These are phyloP conservation scores for Angophora floribunda DNA, from an alignment of 345 rosid genomes.

Conservation along the genomic window DNA sequence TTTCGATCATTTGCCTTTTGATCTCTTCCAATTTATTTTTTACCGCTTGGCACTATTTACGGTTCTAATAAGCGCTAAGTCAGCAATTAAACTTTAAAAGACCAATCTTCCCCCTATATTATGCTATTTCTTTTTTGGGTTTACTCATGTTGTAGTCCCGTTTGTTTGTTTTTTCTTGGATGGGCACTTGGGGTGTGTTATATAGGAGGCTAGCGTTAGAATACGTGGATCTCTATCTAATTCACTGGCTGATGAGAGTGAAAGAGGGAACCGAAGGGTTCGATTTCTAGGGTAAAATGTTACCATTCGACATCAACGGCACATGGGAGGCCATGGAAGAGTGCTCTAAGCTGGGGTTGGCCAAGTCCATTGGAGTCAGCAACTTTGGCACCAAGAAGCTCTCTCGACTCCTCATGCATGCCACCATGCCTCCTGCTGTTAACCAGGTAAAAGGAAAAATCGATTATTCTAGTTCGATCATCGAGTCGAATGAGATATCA, in stretches of 20 bases:
- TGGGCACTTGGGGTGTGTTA: too few species aligned
- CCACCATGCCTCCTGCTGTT: constrained; percentile 7
- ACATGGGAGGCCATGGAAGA: constrained; percentile 17
- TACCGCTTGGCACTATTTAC: background rate
- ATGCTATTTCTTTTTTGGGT: too few species aligned
- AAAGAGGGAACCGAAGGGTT: background rate
- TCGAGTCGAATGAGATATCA: background rate
- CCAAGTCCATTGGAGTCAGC: constrained; percentile 20
- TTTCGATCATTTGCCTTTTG: background rate
- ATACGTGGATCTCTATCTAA: constrained; percentile 26
- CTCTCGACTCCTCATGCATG: background rate
- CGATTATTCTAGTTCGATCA: background rate
- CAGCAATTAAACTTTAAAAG: background rate
- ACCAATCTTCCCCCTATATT: too few species aligned
- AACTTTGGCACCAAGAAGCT: constrained; percentile 13
- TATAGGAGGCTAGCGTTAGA: constrained; percentile 20
- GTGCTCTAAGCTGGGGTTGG: constrained; percentile 7
- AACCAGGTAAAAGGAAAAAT: constrained; percentile 7
- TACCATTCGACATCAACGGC: constrained; percentile 4
- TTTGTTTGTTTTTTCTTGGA: background rate
- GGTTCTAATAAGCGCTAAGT: background rate
- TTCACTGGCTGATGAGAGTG: constrained; percentile 28
- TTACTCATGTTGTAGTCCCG: background rate
- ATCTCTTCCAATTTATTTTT: background rate
- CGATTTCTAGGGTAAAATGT: background rate